phyloP scores from a whole-genome alignment of 169 alveolate genomes.

The Ichthyophthirius multifiliis region DNA sequence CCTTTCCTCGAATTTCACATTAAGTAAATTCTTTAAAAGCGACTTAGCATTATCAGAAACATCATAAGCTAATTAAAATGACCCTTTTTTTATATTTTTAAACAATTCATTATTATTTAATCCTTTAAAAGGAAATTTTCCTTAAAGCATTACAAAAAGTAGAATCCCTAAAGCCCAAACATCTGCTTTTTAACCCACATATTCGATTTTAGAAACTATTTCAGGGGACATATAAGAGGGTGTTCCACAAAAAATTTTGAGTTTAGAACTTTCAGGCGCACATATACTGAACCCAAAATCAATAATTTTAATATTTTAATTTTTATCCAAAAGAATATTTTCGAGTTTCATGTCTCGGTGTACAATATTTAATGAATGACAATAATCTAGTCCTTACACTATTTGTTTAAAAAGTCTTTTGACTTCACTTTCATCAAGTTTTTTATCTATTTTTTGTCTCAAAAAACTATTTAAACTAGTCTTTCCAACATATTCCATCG shows the following conservation, averaged over 20 bases:
- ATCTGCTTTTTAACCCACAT: constrained; percentile 75
- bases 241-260: constrained; percentile 85
- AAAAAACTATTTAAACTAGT: constrained; percentile 24
- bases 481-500: constrained; percentile 51
- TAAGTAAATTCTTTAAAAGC: too few species aligned
- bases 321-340: constrained; percentile 67
- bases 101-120: constrained; percentile 55
- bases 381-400: constrained; percentile 53
- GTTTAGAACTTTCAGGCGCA: constrained; percentile 58
- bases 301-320: constrained; percentile 69
- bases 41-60: too few species aligned
- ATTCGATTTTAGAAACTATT: constrained; percentile 69
- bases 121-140: constrained; percentile 70
- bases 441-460: constrained; percentile 48
- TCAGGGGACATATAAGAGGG: constrained; percentile 90
- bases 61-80: too few species aligned
- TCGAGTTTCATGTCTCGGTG: constrained; percentile 72
- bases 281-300: constrained; percentile 88
- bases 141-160: constrained; percentile 57
- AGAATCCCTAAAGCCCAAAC: constrained; percentile 81
- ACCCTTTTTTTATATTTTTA: constrained; percentile 44
- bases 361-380: constrained; percentile 51
- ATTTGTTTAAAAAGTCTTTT: constrained; percentile 55
- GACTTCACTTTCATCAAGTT: constrained; percentile 72
- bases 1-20: too few species aligned